Evolutionary conservation across 805 yeast genomes (phyloP), one percentile per base, ranked within the genome.

Genomic region (Henningerozyma blattae): DNA sequence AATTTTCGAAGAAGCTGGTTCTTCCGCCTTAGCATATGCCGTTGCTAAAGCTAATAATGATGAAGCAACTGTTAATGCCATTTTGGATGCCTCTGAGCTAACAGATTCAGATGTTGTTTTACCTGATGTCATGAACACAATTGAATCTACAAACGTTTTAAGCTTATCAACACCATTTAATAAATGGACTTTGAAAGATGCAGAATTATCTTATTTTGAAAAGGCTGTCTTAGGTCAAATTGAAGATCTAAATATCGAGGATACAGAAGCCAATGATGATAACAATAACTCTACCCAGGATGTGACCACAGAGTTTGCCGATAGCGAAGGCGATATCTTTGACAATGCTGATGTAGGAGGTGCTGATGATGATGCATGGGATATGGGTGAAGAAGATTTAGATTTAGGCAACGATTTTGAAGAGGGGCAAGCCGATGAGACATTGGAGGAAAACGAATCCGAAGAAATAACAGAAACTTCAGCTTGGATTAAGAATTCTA

Each of bases 21-120:
- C 87, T 59, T 62, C 70, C 33, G 86, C 97, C 5, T 70, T 93
- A 48, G 98, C 97, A 3, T 93, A 87, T 56, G 82, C 95, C 10
- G 70, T 86, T 41, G 96, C 98, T 16, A 83, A 81, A 56, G 66
- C 91, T 19, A 82, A 77, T 46, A 95, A 95, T 3, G 68, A 86
- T 42, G 72, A 67, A 27, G 86, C 75, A 19, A 62, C 78, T 35
- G 95, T 95, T 18, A 71, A 74, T 31, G 68, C 73, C 35, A 79
- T 83, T 37, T 61, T 85, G 44, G 72, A 69, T 28, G 77, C 80
- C 39, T 72, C 87, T 18, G 94, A 80, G 5, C 50, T 82, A 17
- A 63, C 67, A 18, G 75, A 72, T 44, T 63, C 64, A 28, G 81
- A 81, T 36, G 67, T 91, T 37, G 69, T 70, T 32, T 59, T 82